phyloP scores from a whole-genome alignment of 169 alveolate genomes.

The Cryptosporidium canis region DNA sequence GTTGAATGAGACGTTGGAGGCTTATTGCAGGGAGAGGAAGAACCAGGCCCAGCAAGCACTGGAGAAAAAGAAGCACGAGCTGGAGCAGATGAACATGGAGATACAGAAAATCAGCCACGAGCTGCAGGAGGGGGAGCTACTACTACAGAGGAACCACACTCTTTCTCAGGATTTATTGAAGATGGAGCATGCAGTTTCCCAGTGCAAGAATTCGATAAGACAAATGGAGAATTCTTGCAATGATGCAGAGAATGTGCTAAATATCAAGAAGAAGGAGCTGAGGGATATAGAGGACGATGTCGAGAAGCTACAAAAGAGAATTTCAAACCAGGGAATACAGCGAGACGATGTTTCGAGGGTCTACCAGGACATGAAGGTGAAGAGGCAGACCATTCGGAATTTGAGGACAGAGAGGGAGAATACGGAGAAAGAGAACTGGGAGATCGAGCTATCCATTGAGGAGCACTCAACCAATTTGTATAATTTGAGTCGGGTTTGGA shows the following conservation, averaged over 20 bases:
- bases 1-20: slow-evolving; percentile 51
- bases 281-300: slow-evolving; percentile 60
- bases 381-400: slow-evolving; percentile 52
- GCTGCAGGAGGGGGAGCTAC: slow-evolving; percentile 58
- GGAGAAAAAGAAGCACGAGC: slow-evolving; percentile 64
- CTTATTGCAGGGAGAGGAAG: slow-evolving; percentile 71
- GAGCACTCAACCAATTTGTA: slow-evolving; percentile 40
- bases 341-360: slow-evolving; percentile 72
- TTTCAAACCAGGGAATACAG: slow-evolving; percentile 63
- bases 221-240: slow-evolving; percentile 58
- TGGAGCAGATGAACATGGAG: slow-evolving; percentile 68
- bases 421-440: slow-evolving; percentile 70
- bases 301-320: slow-evolving; percentile 55
- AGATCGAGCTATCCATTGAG: slow-evolving; percentile 40
- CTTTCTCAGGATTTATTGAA: slow-evolving; percentile 55
- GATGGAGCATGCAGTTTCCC: slow-evolving; percentile 69
- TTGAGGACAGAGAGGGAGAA: slow-evolving; percentile 53
- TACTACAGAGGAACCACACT: slow-evolving; percentile 59
- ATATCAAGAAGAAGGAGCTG: slow-evolving; percentile 35
- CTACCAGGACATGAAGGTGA: slow-evolving; percentile 67
- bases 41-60: slow-evolving; percentile 68
- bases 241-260: slow-evolving; percentile 38
- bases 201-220: slow-evolving; percentile 38
- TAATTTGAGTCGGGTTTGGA: slow-evolving; percentile 48
- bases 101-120: slow-evolving; percentile 62